Evolutionary conservation across 1,139 yeast genomes (phyloP).

Genomic region (Diutina neorugosa): DNA sequence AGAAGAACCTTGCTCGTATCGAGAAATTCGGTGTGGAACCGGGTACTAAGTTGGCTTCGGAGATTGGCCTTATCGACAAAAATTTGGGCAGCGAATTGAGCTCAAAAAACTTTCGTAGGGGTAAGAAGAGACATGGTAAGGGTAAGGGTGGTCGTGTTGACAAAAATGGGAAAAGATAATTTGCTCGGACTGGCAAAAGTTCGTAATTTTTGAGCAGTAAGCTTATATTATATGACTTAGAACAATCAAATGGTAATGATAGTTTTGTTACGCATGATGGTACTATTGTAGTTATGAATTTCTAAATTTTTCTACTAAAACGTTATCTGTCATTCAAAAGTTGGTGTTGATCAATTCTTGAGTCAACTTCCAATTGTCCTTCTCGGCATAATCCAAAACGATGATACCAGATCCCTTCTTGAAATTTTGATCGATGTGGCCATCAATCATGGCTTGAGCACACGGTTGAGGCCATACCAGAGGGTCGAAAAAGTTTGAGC

Average conservation of each 20-base stretch:
- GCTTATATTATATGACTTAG: too few relatives aligned
- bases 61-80: conserved; percentile 42
- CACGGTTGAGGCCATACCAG: conserved; percentile 68
- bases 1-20: conserved; percentile 53
- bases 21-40: conserved; percentile 75
- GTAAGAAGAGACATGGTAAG: conserved; percentile 5
- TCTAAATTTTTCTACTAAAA: too few relatives aligned
- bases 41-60: conserved; percentile 56
- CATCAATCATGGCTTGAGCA: conserved; percentile 35
- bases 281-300: too few relatives aligned
- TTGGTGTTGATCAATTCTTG: conserved; percentile 43
- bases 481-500: conserved; percentile 59
- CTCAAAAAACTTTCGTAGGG: not conserved
- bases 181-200: not conserved
- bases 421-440: conserved; percentile 39
- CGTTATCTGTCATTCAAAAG: conserved; percentile 17
- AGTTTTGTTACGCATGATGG: too few relatives aligned
- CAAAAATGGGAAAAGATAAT: conserved; percentile 6
- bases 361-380: conserved; percentile 47
- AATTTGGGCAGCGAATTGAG: conserved; percentile 14
- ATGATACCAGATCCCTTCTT: conserved; percentile 46
- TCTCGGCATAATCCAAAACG: conserved; percentile 59
- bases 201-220: too few relatives aligned
- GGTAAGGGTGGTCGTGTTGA: conserved; percentile 7
- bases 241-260: not conserved